These are phyloP conservation scores for Talaromyces adpressus DNA, from an alignment of 495 filamentous ascomycete genomes.

Conservation along the genomic window DNA sequence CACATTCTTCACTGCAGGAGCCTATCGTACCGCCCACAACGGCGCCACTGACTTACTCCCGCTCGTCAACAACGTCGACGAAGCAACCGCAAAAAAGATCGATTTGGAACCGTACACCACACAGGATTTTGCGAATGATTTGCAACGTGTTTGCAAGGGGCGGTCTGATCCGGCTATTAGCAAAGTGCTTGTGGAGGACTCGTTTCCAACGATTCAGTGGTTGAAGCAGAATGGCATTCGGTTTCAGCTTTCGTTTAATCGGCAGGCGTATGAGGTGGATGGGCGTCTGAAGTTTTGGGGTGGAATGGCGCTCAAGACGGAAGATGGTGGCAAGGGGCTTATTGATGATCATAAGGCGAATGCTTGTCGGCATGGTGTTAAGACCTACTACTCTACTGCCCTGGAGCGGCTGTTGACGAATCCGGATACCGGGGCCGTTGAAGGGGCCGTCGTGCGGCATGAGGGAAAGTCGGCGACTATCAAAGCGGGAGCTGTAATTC, in stretches of 20 bases:
- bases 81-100: constrained; percentile 24
- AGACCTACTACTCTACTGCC: constrained; percentile 34
- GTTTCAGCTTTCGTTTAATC: constrained; percentile 53
- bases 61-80: constrained; percentile 41
- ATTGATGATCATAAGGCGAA: constrained; percentile 38
- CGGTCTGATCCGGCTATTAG: constrained; percentile 38
- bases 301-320: constrained; percentile 46
- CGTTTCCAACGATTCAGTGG: constrained; percentile 45
- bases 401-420: constrained; percentile 34
- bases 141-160: constrained; percentile 42
- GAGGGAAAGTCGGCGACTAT: constrained; percentile 24
- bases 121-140: constrained; percentile 39
- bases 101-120: constrained; percentile 39
- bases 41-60: constrained; percentile 41
- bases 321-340: constrained; percentile 52
- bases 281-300: constrained; percentile 56
- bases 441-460: neutral
- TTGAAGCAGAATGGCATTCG: constrained; percentile 42
- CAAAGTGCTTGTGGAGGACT: constrained; percentile 38
- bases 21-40: constrained; percentile 40
- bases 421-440: constrained; percentile 25
- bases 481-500: constrained; percentile 34
- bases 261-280: constrained; percentile 52
- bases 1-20: constrained; percentile 51
- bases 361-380: constrained; percentile 32